Percentiles rank a stretch among this genome's conserved stretches.
Evolutionary conservation across 169 alveolate genomes (phyloP).

Genomic region (Theileria sp.): DNA sequence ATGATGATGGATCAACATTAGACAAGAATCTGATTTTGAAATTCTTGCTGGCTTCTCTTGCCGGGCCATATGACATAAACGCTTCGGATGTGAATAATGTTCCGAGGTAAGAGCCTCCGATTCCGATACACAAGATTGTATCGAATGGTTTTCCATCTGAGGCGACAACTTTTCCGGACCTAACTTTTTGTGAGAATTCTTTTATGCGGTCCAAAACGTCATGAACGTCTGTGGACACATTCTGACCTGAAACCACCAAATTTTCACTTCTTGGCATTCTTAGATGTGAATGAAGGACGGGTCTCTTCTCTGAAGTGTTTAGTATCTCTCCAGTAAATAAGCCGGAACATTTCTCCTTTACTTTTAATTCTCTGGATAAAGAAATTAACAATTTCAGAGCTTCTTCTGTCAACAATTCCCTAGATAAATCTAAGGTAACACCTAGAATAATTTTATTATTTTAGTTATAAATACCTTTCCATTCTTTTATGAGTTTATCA

Average conservation of each 20-base stretch:
- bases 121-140: conserved; percentile 93
- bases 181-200: conserved; percentile 71
- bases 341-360: conserved; percentile 58
- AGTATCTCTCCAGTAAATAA: conserved; percentile 86
- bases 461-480: conserved; percentile 18
- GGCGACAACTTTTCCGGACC: conserved; percentile 88
- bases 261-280: conserved; percentile 70
- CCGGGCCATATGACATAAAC: conserved; percentile 51
- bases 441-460: conserved; percentile 18
- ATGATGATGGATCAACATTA: conserved; percentile 97
- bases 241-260: conserved; percentile 22
- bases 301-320: conserved; percentile 92
- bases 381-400: conserved; percentile 34
- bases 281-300: conserved; percentile 95
- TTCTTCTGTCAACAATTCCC: conserved; percentile 47
- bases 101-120: conserved; percentile 98
- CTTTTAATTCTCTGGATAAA: conserved; percentile 29
- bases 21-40: conserved; percentile 91
- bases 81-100: conserved; percentile 91
- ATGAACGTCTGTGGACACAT: conserved; percentile 41
- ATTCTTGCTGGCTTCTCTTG: conserved; percentile 55
- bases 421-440: conserved; percentile 58
- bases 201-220: conserved; percentile 74
- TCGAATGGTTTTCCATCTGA: conserved; percentile 88
- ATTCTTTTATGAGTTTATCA: conserved; percentile 39